Evolutionary conservation across 2,329 filamentous ascomycete species (phyloP), one percentile per base, ranked within the genome.

Genomic region (Teratosphaeria viscida): DNA sequence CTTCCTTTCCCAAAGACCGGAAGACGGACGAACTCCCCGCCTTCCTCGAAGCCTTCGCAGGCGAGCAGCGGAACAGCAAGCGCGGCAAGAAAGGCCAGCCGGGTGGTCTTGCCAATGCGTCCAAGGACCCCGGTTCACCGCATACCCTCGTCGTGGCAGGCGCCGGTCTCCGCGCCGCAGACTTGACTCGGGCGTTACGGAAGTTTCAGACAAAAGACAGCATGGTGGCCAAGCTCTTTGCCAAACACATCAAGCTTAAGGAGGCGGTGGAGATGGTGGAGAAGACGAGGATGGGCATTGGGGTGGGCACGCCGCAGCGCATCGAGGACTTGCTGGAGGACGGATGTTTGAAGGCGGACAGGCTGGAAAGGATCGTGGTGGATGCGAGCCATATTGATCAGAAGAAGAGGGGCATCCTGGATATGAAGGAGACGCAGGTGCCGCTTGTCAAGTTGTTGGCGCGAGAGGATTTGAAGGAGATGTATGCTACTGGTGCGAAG

Each of bases 221-320:
- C 56, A 82, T 84, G 54, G 86, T 99, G 1, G 88, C 89, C 2
- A 99, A 99, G 74, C 79, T 99, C 71, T 99, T 99, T 74, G 92
- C 94, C 35, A 99, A 99, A 74, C 94, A 99, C 73, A 95, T 99
- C 78, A 99, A 99, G 76, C 76, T 99, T 11, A 84, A 89, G 57
- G 92, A 97, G 68, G 89, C 92, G 37, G 84, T 92, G 57, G 81
- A 87, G 61, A 89, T 88, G 70, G 83, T 95, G 52, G 81, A 88
- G 68, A 82, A 79, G 63, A 78, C 78, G 57, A 81, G 80, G 62
- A 89, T 91, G 12, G 90, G 90, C 32, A 89, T 97, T 63, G 92
- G 88, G 2, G 90, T 96, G 14, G 94, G 94, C 3, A 99, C 94
- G 5, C 92, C 94, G 5, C 83, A 88, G 55, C 82, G 94, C 55